Evolutionary conservation across 192 early-diverging fungal species (phyloP).

Genomic region (Linnemannia exigua): DNA sequence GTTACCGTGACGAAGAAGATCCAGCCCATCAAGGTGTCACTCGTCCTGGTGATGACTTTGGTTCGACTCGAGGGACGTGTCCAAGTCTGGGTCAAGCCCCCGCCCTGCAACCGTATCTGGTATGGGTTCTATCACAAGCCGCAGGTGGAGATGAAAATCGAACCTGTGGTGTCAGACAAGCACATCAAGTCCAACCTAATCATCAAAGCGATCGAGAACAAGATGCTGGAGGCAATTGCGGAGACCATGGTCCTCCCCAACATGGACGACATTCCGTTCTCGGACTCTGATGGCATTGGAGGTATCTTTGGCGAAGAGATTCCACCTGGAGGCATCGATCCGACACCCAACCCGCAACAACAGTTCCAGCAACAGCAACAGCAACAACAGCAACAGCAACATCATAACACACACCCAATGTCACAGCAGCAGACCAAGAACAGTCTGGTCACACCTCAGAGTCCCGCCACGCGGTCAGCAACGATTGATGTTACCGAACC

Average conservation of each 20-base stretch:
- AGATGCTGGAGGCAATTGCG: conserved; percentile 85
- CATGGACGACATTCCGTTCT: conserved; percentile 91
- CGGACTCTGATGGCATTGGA: conserved; percentile 66
- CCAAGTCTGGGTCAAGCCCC: conserved; percentile 82
- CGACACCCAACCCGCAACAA: background rate
- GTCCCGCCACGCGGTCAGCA: conserved; percentile 28
- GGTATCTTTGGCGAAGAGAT: conserved; percentile 71
- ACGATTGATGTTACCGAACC: conserved; percentile 27
- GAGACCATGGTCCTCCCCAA: conserved; percentile 88
- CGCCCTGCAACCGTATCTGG: conserved; percentile 89
- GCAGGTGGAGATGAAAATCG: conserved; percentile 76
- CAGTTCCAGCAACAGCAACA: background rate
- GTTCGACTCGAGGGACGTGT: conserved; percentile 80
- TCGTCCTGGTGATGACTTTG: conserved; percentile 84
- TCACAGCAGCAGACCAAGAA: background rate
- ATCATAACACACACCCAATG: background rate
- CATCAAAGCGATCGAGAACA: conserved; percentile 88
- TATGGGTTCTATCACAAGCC: conserved; percentile 88
- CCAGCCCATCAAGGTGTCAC: conserved; percentile 77
- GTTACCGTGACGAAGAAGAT: conserved; percentile 69
- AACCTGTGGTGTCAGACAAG: conserved; percentile 88
- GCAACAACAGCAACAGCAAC: background rate
- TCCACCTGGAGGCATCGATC: conserved; percentile 8
- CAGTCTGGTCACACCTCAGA: conserved; percentile 1
- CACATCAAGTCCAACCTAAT: conserved; percentile 83